Evolutionary conservation across 2,329 filamentous ascomycete genomes (phyloP).

Genomic region (Hymenoscyphus linearis): DNA sequence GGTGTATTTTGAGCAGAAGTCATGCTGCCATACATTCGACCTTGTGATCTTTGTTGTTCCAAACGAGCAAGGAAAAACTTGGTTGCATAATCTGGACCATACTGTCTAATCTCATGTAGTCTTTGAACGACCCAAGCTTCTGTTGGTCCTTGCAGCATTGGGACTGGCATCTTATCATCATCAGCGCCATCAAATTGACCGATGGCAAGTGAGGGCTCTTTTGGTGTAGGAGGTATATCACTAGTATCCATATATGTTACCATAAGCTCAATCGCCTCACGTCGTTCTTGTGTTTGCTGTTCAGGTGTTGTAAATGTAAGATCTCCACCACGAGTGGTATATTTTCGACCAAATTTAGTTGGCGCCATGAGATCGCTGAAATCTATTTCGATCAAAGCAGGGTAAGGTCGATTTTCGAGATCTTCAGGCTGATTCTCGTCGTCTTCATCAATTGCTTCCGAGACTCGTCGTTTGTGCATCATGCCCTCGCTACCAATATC

Average conservation of each 20-base stretch:
- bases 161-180: constrained; percentile 10
- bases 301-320: constrained; percentile 48
- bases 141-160: constrained; percentile 22
- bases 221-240: constrained; percentile 32
- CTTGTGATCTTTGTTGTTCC: constrained; percentile 14
- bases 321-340: constrained; percentile 48
- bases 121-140: constrained; percentile 27
- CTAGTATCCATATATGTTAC: constrained; percentile 34
- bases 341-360: constrained; percentile 43
- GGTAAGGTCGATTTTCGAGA: constrained; percentile 47
- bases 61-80: constrained; percentile 20
- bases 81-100: constrained; percentile 26
- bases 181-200: constrained; percentile 11
- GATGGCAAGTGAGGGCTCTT: constrained; percentile 25
- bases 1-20: constrained; percentile 2
- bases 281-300: constrained; percentile 49
- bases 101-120: constrained; percentile 28
- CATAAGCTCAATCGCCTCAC: constrained; percentile 57
- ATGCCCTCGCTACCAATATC: constrained; percentile 71
- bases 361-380: constrained; percentile 34
- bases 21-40: constrained; percentile 11
- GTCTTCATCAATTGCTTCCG: constrained; percentile 48
- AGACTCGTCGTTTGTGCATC: constrained; percentile 53
- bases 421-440: constrained; percentile 32
- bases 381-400: constrained; percentile 42